Evolutionary conservation across 2,329 filamentous ascomycete species (phyloP), one percentile per base, ranked within the genome.

Genomic region (Alternaria angustiovoidea): DNA sequence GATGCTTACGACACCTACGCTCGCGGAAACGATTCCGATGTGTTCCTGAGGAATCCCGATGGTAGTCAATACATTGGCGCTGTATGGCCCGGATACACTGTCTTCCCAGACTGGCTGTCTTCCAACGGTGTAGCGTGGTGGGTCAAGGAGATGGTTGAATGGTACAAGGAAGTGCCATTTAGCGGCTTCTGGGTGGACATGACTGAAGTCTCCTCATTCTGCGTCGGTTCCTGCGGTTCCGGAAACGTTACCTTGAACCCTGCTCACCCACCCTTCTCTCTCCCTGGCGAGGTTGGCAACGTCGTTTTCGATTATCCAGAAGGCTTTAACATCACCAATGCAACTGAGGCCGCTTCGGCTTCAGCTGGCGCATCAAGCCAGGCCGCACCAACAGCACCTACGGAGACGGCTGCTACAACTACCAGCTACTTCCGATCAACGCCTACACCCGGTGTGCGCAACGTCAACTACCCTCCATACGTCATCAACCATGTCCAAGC

Each of bases 381-480:
- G 67, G 82, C 62, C 26, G 79, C 43, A 81, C 73, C 20, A 22
- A 28, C 46, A 9, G 38, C 7, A 30, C 20, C 51, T 3, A 18
- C 20, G 14, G 62, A 68, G 2, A 56, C 55, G 7, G 67, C 68
- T 26, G 73, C 75, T 3, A 70, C 72, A 2, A 75, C 76, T 0
- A 73, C 69, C 2, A 79, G 77, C 14, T 89, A 88, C 67, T 74
- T 88, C 49, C 83, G 85, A 4, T 88, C 86, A 0, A 88, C 82
- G 1, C 87, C 88, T 1, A 90, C 87, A 0, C 82, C 86, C 0
- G 89, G 88, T 1, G 81, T 82, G 12, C 85, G 91, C 20, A 85
- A 93, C 68, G 79, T 94, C 57, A 87, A 93, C 69, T 84, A 89
- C 67, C 92, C 92, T 22, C 90, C 91, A 2, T 95, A 94, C 70